Evolutionary conservation across 805 yeast genomes (phyloP), one percentile per base, ranked within the genome.

Genomic region (Hanseniaspora valbyensis): DNA sequence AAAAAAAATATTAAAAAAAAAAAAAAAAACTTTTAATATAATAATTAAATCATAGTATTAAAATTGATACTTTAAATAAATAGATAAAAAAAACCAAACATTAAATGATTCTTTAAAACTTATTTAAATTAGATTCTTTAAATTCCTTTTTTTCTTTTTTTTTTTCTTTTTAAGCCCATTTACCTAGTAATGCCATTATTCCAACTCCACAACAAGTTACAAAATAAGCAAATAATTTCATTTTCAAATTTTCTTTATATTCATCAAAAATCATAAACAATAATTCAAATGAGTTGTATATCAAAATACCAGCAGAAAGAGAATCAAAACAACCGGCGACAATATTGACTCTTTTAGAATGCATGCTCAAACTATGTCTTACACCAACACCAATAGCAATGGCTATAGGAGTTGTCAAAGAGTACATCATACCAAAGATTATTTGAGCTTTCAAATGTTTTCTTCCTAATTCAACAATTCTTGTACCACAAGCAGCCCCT

Each of bases 401-500:
- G 2, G 90, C 82, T 41, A 83, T 66, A 1, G 95, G 94, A 0
- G 92, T 81, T 13, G 81, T 71, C 5, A 82, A 41, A 1, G 77
- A 65, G 60, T 69, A 81, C 9, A 65, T 75, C 1, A 63, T 14
- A n/a, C 75, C 75, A 54, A 77, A 63, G 0, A 75, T 14, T 77
- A 81, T 76, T 16, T 86, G 86, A 0, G 81, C 73, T 57, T 64
- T 68, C 18, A 54, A 36, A 7, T 57, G 45, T 2, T 81, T 78
- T 77, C 80, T 78, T 28, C 66, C 58, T 0, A 77, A 70, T 28
- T 71, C 72, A 1, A 87, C 82, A 33, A 83, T 70, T 64, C 95
- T 76, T 8, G 90, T 74, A 22, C 95, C 95, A 56, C 86, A 69
- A 53, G 95, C 95, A 44, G 86, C 70, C 44, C 95, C 95, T 67